Conservation (phyloP, 495 filamentous ascomycete genomes). For the Podospora bellae-mahoneyi region DNA sequence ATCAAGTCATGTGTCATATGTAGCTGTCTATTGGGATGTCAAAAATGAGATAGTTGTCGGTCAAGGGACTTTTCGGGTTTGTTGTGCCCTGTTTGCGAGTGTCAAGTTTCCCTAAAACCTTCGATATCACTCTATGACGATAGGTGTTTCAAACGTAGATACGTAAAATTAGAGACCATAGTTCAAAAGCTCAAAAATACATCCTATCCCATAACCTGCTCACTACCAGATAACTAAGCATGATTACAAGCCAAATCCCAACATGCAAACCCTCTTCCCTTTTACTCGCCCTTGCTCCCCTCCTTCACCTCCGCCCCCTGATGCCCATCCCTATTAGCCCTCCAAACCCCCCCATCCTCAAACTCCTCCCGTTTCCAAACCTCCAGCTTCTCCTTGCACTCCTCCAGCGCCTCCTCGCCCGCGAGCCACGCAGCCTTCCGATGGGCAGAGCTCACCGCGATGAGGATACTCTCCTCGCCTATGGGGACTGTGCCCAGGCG, state of each 20-base stretch:
- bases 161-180: no score
- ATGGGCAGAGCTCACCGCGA: slow-evolving; percentile 83
- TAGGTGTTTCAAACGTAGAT: no score
- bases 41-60: slow-evolving; percentile 6
- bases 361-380: slow-evolving; percentile 97
- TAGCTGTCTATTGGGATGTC: background rate
- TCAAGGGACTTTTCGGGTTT: background rate
- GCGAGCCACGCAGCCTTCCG: slow-evolving; percentile 84
- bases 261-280: no score
- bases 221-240: no score
- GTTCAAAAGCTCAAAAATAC: no score
- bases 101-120: no score
- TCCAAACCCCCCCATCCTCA: slow-evolving; percentile 82
- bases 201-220: no score
- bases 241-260: no score
- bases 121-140: no score
- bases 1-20: background rate
- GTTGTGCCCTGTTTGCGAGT: no score
- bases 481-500: slow-evolving; percentile 84
- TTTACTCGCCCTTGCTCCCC: background rate
- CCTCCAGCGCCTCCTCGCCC: slow-evolving; percentile 86
- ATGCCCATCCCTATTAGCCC: slow-evolving; percentile 80
- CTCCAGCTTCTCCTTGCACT: slow-evolving; percentile 79
- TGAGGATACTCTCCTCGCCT: slow-evolving; percentile 85
- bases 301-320: slow-evolving; percentile 42